Base-by-base conservation (phyloP, 306 rosid genomes). In the Dalbergia cultrata region DNA sequence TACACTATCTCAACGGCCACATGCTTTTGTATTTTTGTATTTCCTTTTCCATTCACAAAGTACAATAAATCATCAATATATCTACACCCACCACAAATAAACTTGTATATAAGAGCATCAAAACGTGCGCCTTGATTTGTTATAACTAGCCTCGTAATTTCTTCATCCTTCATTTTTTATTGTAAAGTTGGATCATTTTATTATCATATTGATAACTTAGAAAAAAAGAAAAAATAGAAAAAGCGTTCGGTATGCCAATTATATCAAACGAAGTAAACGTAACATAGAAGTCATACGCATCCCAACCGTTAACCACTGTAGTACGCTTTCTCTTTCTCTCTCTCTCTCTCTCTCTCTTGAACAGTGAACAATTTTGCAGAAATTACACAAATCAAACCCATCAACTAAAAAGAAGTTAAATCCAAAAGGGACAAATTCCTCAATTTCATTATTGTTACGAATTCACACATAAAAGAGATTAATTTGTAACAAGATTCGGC, bases 241-340 rank as follows among this genome's bases (percentile, higher is more conserved):
- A 33, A 8, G 54, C 44, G 68, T 71, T 83, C 0, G 77, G 82
- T 59, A 34, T 50, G 35, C 39, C 78, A 76, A 61, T 31, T 10
- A 67, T 77, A 56, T 26, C 69, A 53, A 53, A 76, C 6, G 64
- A 67, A 72, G 75, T 62, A 81, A 68, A 64, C 73, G 6, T 86
- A 54, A 68, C 43, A 52, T 57, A 17, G 8, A 80, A 77, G 87
- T 80, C 79, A 80, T 3, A 77, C 8, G 8, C 18, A 49, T 53
- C 59, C 79, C 86, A 77, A 77, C 83, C 34, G 13, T 52, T 74
- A 63, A 41, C 50, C 65, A 26, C 61, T 16, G 18, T 43, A 60
- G 11, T 17, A 81, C 73, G 74, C 72, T 19, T 75, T 37, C 41
- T 37, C 41, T 37, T 3, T 37, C 39, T 53, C 31, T n/a, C n/a